Evolutionary conservation across 441 rosid genomes (phyloP).

Genomic region (Sinapis alba): DNA sequence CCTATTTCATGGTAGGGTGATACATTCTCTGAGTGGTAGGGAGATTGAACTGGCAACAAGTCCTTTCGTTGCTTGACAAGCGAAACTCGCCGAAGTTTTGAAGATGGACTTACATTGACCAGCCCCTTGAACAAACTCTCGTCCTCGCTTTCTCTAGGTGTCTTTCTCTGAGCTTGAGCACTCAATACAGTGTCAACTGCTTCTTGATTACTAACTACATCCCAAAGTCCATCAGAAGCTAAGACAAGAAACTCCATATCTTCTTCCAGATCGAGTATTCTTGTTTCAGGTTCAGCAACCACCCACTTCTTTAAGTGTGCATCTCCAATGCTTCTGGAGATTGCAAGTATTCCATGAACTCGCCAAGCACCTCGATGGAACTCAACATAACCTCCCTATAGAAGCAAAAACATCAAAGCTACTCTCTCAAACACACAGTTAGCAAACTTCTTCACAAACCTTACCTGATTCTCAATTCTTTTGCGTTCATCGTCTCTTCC

Average conservation of each 20-base stretch:
- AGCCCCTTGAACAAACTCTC: constrained; percentile 39
- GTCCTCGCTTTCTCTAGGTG: constrained; percentile 16
- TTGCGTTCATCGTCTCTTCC: constrained; percentile 62
- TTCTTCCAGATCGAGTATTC: constrained; percentile 45
- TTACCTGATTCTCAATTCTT: constrained; percentile 66
- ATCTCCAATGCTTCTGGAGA: constrained; percentile 90
- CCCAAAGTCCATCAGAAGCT: constrained; percentile 94
- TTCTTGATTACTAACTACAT: constrained; percentile 79
- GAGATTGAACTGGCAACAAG: constrained; percentile 38
- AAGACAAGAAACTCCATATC: constrained; percentile 81
- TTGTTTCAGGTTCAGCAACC: constrained; percentile 74
- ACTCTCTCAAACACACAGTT: not conserved
- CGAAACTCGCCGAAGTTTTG: constrained; percentile 60
- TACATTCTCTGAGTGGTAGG: constrained; percentile 44
- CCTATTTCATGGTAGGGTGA: constrained; percentile 40
- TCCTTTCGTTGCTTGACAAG: constrained; percentile 52
- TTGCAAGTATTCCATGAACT: constrained; percentile 74
- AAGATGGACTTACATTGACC: constrained; percentile 71
- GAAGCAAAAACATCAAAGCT: constrained; percentile 1
- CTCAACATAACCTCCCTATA: constrained; percentile 78
- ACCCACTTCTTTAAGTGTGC: constrained; percentile 86
- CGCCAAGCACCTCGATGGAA: constrained; percentile 81
- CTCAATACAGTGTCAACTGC: constrained; percentile 58
- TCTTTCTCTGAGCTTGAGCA: constrained; percentile 46
- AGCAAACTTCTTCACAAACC: not conserved